A percentile compares a stretch with the other conserved stretches of the same genome.
These are phyloP conservation scores for Aspergillus sp. DNA, from an alignment of 2,329 filamentous ascomycete genomes.

Conservation along the genomic window DNA sequence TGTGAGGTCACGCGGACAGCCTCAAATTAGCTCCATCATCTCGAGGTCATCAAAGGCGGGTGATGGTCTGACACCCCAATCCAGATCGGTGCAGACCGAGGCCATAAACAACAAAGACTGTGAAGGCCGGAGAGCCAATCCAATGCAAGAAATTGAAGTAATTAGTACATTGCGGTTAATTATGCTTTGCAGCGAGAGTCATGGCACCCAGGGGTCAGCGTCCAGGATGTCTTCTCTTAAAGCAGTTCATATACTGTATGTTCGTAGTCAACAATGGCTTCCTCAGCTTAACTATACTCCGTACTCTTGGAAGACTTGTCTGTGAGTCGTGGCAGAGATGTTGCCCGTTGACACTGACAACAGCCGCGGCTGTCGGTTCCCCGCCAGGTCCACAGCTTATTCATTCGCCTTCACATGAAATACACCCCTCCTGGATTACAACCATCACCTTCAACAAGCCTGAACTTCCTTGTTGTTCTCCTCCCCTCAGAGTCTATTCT, in stretches of 20 bases:
- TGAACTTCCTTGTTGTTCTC: not conserved
- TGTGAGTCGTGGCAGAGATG: not conserved
- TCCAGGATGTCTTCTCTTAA: not conserved
- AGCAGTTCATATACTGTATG: not conserved
- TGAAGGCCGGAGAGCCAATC: not conserved
- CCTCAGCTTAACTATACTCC: not conserved
- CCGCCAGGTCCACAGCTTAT: conserved; percentile 17
- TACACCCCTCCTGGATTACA: not conserved
- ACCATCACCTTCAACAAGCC: not conserved
- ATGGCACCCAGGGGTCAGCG: not conserved
- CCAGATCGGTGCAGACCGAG: not conserved
- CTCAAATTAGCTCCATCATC: conserved; percentile 11
- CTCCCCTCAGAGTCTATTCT: not conserved
- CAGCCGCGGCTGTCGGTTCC: conserved; percentile 20
- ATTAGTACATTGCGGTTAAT: not conserved
- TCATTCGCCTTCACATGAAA: conserved; percentile 18
- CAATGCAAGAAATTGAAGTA: not conserved
- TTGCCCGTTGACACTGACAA: not conserved
- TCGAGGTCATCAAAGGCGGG: not conserved
- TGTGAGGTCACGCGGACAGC: conserved; percentile 21
- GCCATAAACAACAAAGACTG: not conserved
- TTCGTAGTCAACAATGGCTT: not conserved
- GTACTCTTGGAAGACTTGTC: not conserved
- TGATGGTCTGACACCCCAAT: conserved; percentile 18
- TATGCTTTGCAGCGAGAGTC: not conserved